Percentiles rank a stretch among this genome's conserved stretches.
Evolutionary conservation across 176 grass and related monocot genomes (phyloP).

Genomic region (Aegilops longissima): DNA sequence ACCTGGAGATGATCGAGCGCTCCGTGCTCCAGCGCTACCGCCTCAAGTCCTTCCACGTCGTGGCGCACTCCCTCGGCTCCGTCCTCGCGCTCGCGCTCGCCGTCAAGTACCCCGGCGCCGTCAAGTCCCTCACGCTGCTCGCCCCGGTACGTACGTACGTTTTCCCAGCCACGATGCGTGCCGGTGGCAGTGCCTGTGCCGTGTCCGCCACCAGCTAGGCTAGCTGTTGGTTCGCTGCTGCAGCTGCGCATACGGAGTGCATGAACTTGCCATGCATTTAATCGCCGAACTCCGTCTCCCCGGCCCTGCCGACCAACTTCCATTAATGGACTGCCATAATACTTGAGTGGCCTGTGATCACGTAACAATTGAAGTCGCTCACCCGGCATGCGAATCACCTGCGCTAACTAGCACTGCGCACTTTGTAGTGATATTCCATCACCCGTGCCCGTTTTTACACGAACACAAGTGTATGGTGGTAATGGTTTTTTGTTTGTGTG

Average conservation of each 20-base stretch:
- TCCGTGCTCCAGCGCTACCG: conserved; percentile 72
- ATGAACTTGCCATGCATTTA: not conserved
- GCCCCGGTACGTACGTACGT: conserved; percentile 47
- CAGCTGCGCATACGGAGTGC: not conserved
- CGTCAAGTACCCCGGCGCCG: conserved; percentile 66
- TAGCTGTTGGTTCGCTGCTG: no score
- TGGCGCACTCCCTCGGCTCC: conserved; percentile 84
- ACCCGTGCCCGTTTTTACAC: no score
- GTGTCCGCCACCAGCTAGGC: not conserved
- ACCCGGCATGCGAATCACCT: not conserved
- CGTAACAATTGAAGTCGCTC: not conserved
- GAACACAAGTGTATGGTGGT: no score
- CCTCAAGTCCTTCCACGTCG: conserved; percentile 65
- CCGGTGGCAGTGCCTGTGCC: not conserved
- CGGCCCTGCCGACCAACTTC: not conserved
- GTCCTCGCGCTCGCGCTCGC: conserved; percentile 83
- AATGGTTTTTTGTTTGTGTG: no score
- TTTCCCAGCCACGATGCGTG: not conserved
- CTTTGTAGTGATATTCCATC: not conserved
- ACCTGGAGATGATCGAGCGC: conserved; percentile 90
- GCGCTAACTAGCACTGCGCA: not conserved
- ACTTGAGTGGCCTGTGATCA: not conserved
- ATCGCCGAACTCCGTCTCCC: not conserved
- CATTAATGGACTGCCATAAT: not conserved
- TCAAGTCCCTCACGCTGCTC: conserved; percentile 81